Evolutionary conservation across 495 filamentous ascomycete genomes (phyloP), one percentile per base, ranked within the genome.

Genomic region (Oidiodendron maius): DNA sequence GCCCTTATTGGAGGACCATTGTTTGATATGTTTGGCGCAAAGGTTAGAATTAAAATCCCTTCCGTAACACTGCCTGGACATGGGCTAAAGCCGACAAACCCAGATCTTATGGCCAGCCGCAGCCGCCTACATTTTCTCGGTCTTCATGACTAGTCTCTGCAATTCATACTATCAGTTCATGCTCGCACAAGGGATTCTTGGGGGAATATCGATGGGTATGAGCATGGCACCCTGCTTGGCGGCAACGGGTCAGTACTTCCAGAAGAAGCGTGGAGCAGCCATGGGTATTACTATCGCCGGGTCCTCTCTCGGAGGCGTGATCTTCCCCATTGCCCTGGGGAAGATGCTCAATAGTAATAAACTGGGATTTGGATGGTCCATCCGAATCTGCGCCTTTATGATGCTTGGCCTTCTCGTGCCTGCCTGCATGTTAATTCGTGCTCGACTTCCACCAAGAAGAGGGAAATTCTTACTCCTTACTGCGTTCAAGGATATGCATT

Each of bases 131-230:
- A 39, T 83, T 3, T 58, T 89, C 20, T 77, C 81, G 20, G 72
- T 90, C 25, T 87, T 93, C 62, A 78, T 80, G 70, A 82, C 83
- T 3, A 83, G 79, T n/a, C 53, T 85, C 12, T 77, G 77, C 43
- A 82, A 73, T 6, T 50, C 72, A 41, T 83, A 81, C 58, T 91
- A 78, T 76, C 86, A 91, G 50, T 64, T 93, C 1, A 78, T 93
- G 55, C 74, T 93, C 2, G 73, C 84, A 0, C 87, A 93, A 59
- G 87, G 85, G 1, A 48, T 95, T 18, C 76, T 81, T 5, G 76
- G 78, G 39, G 89, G 89, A 0, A 55, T 93, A 21, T 84, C 83
- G 0, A 83, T 80, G 63, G 88, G 89, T 0, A 66, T 89, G 38
- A 70, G 83, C 45, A 91, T 87, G 58, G 77, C 78, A 47, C 87